Evolutionary conservation across 768 basidiomycete genomes (phyloP), one percentile per base, ranked within the genome.

Genomic region (Termitomyces sp.): DNA sequence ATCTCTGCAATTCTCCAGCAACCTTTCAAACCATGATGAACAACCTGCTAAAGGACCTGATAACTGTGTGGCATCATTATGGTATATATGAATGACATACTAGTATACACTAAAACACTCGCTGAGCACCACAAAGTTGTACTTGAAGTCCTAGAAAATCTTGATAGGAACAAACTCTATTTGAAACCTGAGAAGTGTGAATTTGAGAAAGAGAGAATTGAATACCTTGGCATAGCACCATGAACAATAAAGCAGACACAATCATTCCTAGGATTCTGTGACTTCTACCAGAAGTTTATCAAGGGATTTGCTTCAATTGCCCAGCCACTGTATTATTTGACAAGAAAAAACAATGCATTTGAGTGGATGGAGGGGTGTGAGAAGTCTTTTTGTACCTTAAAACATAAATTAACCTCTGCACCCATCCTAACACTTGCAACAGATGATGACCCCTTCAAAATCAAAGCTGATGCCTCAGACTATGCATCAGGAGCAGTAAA

Each of bases 61-160:
- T 79, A 4, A n/a, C 38, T 45, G 3, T 53, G 51, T 16, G 69
- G 64, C 0, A 4, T 45, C 1, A 71, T 76, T 18, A 65, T 77
- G 24, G 71, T 79, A 0, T 80, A 79, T 60, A 55, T 79, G 11
- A 74, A 79, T 44, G 73, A 79, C 61, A 75, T 78, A 32, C 69
- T 79, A 0, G 70, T 80, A 49, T 79, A 66, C 63, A 73, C 76
- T 1, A 48, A 69, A 0, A 67, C 42, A 35, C 24, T 67, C 4
- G 61, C 63, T 12, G 53, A 68, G 33, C 71, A 75, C 35, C 9
- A 52, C 0, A 7, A 55, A 55, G 22, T 42, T 1, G 11, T 46
- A 1, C 7, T 24, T 2, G n/a, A 57, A 46, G 24, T 57, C 2
- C 18, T 45, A 0, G 3, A 57, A 20, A 57, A 45, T 28, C 39